phyloP scores from a whole-genome alignment of 2,329 filamentous ascomycete genomes.

The Neopestalotiopsis clavispora region DNA sequence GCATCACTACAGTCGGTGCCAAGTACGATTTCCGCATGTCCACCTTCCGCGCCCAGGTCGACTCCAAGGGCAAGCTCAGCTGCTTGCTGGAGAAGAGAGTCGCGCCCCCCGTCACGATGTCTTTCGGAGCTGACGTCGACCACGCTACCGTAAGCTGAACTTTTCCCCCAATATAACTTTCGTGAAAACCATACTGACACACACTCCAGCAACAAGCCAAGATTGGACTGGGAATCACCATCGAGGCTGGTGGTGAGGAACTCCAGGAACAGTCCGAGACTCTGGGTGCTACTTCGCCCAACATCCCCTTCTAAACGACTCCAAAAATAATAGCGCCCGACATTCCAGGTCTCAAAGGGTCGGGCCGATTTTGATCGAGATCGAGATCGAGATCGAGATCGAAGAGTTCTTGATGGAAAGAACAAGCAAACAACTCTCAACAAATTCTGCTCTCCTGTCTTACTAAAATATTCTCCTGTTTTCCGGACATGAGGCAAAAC shows the following conservation, averaged over 20 bases:
- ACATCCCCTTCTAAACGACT: conserved; percentile 67
- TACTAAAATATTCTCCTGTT: conserved; percentile 13
- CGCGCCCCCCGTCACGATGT: conserved; percentile 88
- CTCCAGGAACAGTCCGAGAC: conserved; percentile 83
- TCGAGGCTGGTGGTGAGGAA: conserved; percentile 84
- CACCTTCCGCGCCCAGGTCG: conserved; percentile 93
- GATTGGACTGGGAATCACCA: conserved; percentile 90
- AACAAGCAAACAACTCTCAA: not conserved
- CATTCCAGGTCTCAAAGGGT: not conserved
- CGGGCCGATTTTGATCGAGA: not conserved
- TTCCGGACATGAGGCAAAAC: conserved; percentile 1
- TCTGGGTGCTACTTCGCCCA: conserved; percentile 57
- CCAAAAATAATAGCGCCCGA: not conserved
- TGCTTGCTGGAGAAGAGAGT: conserved; percentile 95
- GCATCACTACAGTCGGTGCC: conserved; percentile 86
- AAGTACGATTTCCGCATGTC: conserved; percentile 99
- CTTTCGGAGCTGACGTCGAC: conserved; percentile 95
- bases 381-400: too few relatives aligned
- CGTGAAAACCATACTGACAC: conserved; percentile 27
- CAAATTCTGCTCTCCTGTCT: conserved; percentile 17
- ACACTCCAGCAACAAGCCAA: conserved; percentile 83
- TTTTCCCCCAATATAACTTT: not conserved
- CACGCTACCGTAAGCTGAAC: conserved; percentile 81
- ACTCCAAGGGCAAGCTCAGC: conserved; percentile 92
- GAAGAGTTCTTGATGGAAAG: not conserved